phyloP scores from a whole-genome alignment of 257 asterid genomes.

The Solanum ossicruentum region DNA sequence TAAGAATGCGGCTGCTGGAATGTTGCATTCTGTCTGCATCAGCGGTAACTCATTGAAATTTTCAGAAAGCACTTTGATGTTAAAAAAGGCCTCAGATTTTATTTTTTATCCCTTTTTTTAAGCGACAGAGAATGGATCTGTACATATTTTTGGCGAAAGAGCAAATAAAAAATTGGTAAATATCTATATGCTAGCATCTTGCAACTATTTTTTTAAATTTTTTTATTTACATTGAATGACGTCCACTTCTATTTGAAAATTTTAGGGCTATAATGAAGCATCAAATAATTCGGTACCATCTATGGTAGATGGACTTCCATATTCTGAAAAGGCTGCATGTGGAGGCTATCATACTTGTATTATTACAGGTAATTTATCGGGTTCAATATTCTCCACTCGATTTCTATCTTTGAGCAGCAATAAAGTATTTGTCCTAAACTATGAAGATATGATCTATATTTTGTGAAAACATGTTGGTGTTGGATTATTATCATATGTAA shows the following conservation, averaged over 20 bases:
- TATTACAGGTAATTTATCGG: constrained; percentile 46
- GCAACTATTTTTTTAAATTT: background rate
- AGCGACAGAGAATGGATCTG: constrained; percentile 60
- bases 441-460: background rate
- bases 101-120: constrained; percentile 8
- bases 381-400: constrained; percentile 1
- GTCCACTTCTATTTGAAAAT: background rate
- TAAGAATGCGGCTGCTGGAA: constrained; percentile 79
- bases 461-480: background rate
- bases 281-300: constrained; percentile 46
- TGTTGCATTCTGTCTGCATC: constrained; percentile 87
- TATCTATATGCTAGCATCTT: background rate
- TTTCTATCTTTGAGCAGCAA: background rate
- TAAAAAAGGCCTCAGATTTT: background rate
- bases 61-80: background rate
- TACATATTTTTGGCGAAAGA: constrained; percentile 75
- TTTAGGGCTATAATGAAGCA: constrained; percentile 65
- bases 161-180: constrained; percentile 68
- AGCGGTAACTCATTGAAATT: constrained; percentile 37
- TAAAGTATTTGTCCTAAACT: background rate
- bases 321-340: constrained; percentile 63
- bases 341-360: constrained; percentile 97
- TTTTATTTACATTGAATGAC: background rate
- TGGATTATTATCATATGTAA: background rate
- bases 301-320: constrained; percentile 39